Evolutionary conservation across 129 eudicot genomes (phyloP), one percentile per base, ranked within the genome.

Genomic region (Pittosporum tobira): DNA sequence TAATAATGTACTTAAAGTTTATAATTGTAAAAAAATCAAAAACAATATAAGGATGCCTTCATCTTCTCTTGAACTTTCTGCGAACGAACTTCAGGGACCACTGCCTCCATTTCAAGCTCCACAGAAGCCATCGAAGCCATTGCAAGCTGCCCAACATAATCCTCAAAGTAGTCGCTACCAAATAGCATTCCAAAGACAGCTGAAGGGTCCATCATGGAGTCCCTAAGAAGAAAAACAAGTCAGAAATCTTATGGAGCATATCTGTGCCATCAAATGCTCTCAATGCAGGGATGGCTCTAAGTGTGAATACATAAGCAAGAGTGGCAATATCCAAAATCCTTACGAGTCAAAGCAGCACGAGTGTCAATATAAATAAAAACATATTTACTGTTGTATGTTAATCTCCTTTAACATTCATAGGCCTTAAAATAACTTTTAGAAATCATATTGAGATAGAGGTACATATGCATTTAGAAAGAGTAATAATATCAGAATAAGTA

Each of bases 151-250:
- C 97, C 97, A 40, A 85, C 65, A 77, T 89, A 89, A 55, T 85
- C 83, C 71, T 82, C 97, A 59, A 89, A 85, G 51, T 51, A 65
- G 42, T 89, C 95, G 71, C 90, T 89, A 61, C 95, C 97, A 55
- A 89, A 85, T 23, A 82, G 74, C 97, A 89, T 89, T 48, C 95
- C 95, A 79, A 85, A 89, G 43, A 85, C 88, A 64, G 90, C 67
- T 47, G 97, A 76, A 53, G 97, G 93, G 66, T 89, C 97, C 77
- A 85, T 77, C 95, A 89, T 77, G 56, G 77, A 59, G 44, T 89
- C 95, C 65, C 97, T 88, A 62, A 16, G 68, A 61, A 51, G 10
- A 49, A 11, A 57, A 60, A 43, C 25, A 59, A 51, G 38, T 3
- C 34, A 70, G 1, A 27, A 28, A 52, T 21, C 19, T 6, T n/a